Conservation (phyloP, 768 basidiomycete genomes). For the Pleurotus ostreatus region DNA sequence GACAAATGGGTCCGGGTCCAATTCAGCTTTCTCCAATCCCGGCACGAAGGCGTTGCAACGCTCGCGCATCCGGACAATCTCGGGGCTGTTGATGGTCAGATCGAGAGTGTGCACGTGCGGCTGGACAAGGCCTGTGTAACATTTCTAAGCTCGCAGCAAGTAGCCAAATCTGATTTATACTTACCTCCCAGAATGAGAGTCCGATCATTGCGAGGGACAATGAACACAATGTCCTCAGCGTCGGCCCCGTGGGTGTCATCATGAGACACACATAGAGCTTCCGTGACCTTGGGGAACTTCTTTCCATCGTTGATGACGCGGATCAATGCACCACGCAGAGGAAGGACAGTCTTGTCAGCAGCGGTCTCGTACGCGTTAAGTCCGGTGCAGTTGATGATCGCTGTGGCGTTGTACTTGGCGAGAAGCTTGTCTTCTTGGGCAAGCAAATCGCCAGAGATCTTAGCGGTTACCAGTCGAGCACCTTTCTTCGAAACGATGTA, state of each 20-base stretch:
- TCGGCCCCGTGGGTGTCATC: conserved; percentile 25
- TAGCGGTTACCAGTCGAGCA: conserved; percentile 22
- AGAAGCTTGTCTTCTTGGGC: conserved; percentile 20
- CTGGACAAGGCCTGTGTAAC: conserved; percentile 20
- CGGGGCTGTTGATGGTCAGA: conserved; percentile 22
- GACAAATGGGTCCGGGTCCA: conserved; percentile 21
- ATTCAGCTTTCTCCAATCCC: conserved; percentile 20
- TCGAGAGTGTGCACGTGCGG: conserved; percentile 20
- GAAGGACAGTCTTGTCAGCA: conserved; percentile 27
- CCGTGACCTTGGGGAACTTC: conserved; percentile 28
- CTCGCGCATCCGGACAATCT: conserved; percentile 25
- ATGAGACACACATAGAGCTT: conserved; percentile 28
- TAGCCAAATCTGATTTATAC: background rate
- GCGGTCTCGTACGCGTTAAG: conserved; percentile 27
- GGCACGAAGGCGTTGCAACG: conserved; percentile 24
- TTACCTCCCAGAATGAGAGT: conserved; percentile 28
- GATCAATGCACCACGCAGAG: conserved; percentile 32
- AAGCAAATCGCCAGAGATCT: conserved; percentile 28
- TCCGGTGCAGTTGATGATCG: conserved; percentile 33
- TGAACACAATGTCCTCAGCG: conserved; percentile 28
- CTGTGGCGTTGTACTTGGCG: conserved; percentile 21
- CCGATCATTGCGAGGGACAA: conserved; percentile 31
- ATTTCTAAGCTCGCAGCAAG: background rate
- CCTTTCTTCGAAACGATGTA: conserved; percentile 22
- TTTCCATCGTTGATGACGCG: conserved; percentile 31